phyloP scores from a whole-genome alignment of 73 alveolate species.

The Paramecium caudatum region DNA sequence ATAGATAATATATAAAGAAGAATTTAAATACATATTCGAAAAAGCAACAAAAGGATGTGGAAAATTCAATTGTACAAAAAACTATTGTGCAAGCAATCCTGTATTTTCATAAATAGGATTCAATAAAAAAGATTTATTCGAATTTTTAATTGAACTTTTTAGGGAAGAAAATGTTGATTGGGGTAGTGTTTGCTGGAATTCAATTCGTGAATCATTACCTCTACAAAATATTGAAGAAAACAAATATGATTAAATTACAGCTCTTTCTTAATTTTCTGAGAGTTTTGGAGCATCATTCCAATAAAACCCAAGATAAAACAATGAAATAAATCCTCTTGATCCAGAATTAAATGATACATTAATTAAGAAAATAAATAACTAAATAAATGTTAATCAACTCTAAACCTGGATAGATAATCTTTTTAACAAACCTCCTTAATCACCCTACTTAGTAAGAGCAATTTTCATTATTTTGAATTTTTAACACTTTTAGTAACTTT shows the following conservation, averaged over 20 bases:
- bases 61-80: not conserved
- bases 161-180: conserved; percentile 21
- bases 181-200: not conserved
- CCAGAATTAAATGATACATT: not conserved
- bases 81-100: not conserved
- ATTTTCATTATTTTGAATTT: not conserved
- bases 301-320: too few relatives aligned
- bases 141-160: conserved; percentile 5
- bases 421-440: not conserved
- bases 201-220: not conserved
- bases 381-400: not conserved
- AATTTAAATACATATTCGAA: not conserved
- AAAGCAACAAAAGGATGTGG: conserved; percentile 29
- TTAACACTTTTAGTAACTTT: not conserved
- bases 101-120: not conserved
- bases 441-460: not conserved
- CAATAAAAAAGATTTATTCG: not conserved
- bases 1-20: not conserved
- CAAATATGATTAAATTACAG: not conserved
- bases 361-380: not conserved
- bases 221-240: not conserved
- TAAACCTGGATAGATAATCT: not conserved
- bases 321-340: not conserved
- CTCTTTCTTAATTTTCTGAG: not conserved
- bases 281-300: conserved; percentile 20